Conservation (phyloP, 176 grass and related monocot species). For the Cenchrus fungigraminus region DNA sequence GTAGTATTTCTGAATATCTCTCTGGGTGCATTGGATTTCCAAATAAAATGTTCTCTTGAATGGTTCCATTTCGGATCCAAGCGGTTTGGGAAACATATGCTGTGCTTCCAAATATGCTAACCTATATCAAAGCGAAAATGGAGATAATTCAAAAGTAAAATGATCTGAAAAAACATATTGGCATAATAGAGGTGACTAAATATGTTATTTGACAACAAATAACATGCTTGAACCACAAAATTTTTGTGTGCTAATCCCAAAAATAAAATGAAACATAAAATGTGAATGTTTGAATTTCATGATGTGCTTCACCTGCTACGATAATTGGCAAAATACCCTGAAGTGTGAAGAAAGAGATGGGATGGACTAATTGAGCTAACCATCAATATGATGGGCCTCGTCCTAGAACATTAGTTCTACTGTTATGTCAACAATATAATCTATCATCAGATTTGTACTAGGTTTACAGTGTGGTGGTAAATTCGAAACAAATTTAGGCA, state of each 20-base stretch:
- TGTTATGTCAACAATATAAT: no score
- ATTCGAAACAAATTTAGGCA: no score
- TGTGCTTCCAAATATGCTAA: conserved; percentile 62
- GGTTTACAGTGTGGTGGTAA: no score
- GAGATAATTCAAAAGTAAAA: neutral
- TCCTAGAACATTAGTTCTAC: no score
- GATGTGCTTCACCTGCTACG: no score
- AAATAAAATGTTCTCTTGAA: conserved; percentile 80
- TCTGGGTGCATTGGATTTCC: conserved; percentile 55
- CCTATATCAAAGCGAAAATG: conserved; percentile 43
- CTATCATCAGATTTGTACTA: no score
- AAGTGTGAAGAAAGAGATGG: no score
- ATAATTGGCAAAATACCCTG: no score
- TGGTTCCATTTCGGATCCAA: conserved; percentile 76
- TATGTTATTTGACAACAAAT: neutral
- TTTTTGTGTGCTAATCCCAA: neutral
- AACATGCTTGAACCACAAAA: neutral
- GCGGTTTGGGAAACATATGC: conserved; percentile 71
- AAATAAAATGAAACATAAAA: neutral
- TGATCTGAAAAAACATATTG: neutral
- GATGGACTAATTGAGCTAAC: no score
- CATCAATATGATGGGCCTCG: no score
- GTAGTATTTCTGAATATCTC: conserved; percentile 52
- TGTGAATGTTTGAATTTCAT: no score
- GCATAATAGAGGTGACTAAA: neutral